Conservation (phyloP, 257 asterid genomes). For the Ballota nigra region DNA sequence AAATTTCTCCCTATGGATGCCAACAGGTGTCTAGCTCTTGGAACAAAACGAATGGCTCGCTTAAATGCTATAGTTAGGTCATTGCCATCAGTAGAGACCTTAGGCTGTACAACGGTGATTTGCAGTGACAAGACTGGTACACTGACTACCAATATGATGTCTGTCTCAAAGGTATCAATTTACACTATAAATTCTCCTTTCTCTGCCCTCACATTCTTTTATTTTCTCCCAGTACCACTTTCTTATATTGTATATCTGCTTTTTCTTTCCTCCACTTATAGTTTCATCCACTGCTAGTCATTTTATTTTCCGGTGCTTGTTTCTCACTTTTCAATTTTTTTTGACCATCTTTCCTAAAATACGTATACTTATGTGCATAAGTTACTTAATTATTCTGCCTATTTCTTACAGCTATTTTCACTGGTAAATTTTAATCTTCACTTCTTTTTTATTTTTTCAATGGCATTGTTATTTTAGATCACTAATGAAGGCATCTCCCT, state of each 20-base stretch:
- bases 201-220: slow-evolving; percentile 8
- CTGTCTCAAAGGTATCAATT: slow-evolving; percentile 79
- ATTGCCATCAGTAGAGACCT: slow-evolving; percentile 97
- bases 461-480: slow-evolving; percentile 1
- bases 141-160: slow-evolving; percentile 98
- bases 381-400: slow-evolving; percentile 1
- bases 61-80: slow-evolving; percentile 97
- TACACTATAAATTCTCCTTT: slow-evolving; percentile 8
- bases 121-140: slow-evolving; percentile 99
- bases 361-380: not conserved
- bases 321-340: slow-evolving; percentile 1
- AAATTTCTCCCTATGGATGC: slow-evolving; percentile 9
- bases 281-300: slow-evolving; percentile 11
- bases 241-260: not conserved
- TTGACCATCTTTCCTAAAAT: not conserved
- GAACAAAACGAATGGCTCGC: slow-evolving; percentile 99
- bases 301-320: not conserved
- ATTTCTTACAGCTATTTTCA: slow-evolving; percentile 9
- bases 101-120: slow-evolving; percentile 99
- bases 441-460: not conserved
- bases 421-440: not conserved
- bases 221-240: slow-evolving; percentile 2
- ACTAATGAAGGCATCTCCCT: not conserved
- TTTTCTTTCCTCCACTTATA: not conserved
- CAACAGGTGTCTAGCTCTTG: slow-evolving; percentile 94